These are phyloP conservation scores for Hypoxylon cercidicola DNA, from an alignment of 495 filamentous ascomycete species.

Conservation along the genomic window DNA sequence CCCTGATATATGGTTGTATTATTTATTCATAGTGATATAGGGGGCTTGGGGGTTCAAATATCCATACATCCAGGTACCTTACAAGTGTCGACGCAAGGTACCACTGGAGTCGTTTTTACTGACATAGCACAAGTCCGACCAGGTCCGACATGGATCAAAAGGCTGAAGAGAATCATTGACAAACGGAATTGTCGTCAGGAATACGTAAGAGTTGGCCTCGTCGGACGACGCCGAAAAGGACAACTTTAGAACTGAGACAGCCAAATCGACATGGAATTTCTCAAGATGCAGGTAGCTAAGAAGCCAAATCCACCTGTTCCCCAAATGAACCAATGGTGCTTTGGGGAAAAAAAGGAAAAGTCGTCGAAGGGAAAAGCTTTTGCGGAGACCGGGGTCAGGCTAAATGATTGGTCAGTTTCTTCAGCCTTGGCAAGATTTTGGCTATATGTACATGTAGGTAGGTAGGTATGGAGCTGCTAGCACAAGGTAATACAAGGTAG, in stretches of 20 bases:
- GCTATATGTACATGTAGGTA: too few species aligned
- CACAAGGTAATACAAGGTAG: too few species aligned
- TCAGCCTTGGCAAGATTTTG: conserved; percentile 38
- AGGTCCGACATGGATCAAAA: neutral
- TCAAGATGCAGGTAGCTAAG: conserved; percentile 6
- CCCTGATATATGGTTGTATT: too few species aligned
- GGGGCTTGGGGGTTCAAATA: too few species aligned
- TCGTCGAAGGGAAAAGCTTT: conserved; percentile 8
- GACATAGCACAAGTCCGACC: neutral
- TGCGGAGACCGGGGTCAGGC: conserved; percentile 41
- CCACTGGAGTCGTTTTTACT: neutral
- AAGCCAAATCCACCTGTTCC: conserved; percentile 14
- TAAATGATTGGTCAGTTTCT: conserved; percentile 35
- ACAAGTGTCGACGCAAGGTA: conserved; percentile 9
- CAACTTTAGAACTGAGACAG: neutral
- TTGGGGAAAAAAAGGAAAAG: too few species aligned
- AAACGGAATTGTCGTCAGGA: conserved; percentile 22
- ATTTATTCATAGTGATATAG: too few species aligned
- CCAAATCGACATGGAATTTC: conserved; percentile 9
- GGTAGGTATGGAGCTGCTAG: too few species aligned
- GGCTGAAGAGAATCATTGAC: conserved; percentile 4
- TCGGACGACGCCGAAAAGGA: conserved; percentile 24
- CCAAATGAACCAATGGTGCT: neutral
- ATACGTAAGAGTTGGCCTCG: conserved; percentile 23
- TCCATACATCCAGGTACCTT: too few species aligned